These are phyloP conservation scores for Leishmania major DNA, from an alignment of 208 protist species.

Conservation along the genomic window DNA sequence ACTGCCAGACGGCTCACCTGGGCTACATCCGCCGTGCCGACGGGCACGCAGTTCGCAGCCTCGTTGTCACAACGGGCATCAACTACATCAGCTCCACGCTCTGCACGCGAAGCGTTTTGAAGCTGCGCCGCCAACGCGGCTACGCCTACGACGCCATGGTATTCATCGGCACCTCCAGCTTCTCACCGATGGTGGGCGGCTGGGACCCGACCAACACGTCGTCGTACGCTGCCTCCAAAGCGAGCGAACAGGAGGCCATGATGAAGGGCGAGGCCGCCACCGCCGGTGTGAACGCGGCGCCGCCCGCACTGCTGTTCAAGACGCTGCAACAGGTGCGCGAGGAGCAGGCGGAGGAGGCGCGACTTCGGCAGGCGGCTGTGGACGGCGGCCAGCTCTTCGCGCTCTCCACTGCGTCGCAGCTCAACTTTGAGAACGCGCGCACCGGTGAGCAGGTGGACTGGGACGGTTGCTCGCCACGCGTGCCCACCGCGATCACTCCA, in stretches of 20 bases:
- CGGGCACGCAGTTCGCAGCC: constrained; percentile 31
- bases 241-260: constrained; percentile 12
- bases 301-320: constrained; percentile 20
- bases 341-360: constrained; percentile 10
- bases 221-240: constrained; percentile 15
- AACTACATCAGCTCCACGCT: constrained; percentile 51
- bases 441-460: constrained; percentile 33
- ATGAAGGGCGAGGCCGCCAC: constrained; percentile 17
- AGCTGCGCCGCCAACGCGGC: constrained; percentile 28
- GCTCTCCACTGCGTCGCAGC: constrained; percentile 21
- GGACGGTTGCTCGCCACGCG: constrained; percentile 44
- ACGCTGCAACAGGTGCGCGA: constrained; percentile 25
- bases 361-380: constrained; percentile 6
- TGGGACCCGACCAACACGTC: constrained; percentile 57
- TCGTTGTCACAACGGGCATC: constrained; percentile 61
- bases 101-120: constrained; percentile 43
- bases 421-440: constrained; percentile 29
- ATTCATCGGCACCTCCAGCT: constrained; percentile 60
- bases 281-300: background rate
- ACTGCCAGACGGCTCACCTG: constrained; percentile 52
- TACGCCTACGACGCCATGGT: constrained; percentile 40
- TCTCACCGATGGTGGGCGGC: constrained; percentile 63
- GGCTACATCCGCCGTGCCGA: constrained; percentile 41
- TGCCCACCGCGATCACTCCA: constrained; percentile 12
- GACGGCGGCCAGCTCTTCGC: constrained; percentile 5